Conservation (phyloP, 805 yeast species). For the Allodekkera sacchari region DNA sequence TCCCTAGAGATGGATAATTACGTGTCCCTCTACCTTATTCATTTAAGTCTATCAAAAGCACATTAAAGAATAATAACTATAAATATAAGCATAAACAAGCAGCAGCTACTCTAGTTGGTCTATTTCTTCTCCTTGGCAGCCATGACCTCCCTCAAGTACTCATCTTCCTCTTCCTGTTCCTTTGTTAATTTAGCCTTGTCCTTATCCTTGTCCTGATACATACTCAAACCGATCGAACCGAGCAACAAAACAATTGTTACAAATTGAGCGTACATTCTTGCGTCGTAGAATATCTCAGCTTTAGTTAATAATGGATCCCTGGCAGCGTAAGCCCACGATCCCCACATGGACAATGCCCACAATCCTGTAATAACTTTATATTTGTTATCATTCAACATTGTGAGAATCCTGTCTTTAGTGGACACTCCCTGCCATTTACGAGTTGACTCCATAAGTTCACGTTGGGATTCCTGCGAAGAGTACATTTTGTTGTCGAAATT, state of each 20-base stretch:
- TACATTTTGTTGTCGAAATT: constrained; percentile 56
- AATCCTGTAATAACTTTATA: constrained; percentile 61
- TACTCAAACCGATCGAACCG: constrained; percentile 58
- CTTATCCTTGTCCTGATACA: constrained; percentile 49
- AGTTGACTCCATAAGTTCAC: constrained; percentile 35
- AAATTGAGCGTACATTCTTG: constrained; percentile 87
- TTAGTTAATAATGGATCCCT: constrained; percentile 66
- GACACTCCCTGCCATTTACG: constrained; percentile 45
- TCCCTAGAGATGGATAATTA: too few species aligned
- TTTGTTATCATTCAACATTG: constrained; percentile 44
- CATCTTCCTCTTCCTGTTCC: constrained; percentile 21
- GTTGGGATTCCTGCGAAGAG: constrained; percentile 35
- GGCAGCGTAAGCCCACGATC: constrained; percentile 68
- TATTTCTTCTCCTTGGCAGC: not conserved
- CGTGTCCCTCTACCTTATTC: too few species aligned
- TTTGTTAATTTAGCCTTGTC: too few species aligned
- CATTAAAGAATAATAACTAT: not conserved
- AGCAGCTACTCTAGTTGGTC: not conserved
- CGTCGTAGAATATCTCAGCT: constrained; percentile 77
- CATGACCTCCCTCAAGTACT: constrained; percentile 39
- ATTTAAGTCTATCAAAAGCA: not conserved
- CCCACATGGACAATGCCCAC: constrained; percentile 77
- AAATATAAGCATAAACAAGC: not conserved
- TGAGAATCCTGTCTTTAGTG: constrained; percentile 39
- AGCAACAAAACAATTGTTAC: constrained; percentile 63